Evolutionary conservation across 2,329 filamentous ascomycete genomes (phyloP).

Genomic region (Colletotrichum salicis): DNA sequence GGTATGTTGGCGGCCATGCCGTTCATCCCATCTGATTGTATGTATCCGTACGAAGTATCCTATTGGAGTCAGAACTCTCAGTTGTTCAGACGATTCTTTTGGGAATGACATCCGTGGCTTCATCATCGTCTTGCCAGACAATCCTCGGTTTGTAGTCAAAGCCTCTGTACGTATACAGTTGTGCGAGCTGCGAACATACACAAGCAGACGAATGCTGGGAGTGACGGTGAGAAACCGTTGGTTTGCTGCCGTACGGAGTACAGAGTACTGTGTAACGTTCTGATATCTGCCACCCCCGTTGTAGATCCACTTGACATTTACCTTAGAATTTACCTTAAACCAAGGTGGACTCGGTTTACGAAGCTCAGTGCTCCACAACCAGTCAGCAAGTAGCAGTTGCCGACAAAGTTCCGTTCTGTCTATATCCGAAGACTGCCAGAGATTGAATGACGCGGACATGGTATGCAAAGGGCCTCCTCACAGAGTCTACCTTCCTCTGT

Average conservation of each 20-base stretch:
- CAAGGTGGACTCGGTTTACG: background rate
- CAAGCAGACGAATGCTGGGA: no score
- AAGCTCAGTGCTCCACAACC: background rate
- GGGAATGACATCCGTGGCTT: background rate
- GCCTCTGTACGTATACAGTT: no score
- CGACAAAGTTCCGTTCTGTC: background rate
- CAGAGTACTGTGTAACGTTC: background rate
- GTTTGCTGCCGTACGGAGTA: no score
- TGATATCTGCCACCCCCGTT: background rate
- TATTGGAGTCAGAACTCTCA: background rate
- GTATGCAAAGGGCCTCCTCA: background rate
- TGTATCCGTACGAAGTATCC: background rate
- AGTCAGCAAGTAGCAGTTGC: constrained; percentile 1
- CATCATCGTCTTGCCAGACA: background rate
- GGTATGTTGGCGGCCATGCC: background rate
- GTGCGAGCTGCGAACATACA: no score
- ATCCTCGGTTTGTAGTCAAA: background rate
- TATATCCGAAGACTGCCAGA: background rate
- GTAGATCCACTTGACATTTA: background rate
- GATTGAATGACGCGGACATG: background rate
- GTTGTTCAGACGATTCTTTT: background rate
- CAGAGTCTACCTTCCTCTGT: background rate
- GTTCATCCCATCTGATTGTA: background rate
- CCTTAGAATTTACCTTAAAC: constrained; percentile 2
- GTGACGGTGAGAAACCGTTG: no score